Evolutionary conservation across 345 rosid species (phyloP).

Genomic region (Euphorbia peplus): DNA sequence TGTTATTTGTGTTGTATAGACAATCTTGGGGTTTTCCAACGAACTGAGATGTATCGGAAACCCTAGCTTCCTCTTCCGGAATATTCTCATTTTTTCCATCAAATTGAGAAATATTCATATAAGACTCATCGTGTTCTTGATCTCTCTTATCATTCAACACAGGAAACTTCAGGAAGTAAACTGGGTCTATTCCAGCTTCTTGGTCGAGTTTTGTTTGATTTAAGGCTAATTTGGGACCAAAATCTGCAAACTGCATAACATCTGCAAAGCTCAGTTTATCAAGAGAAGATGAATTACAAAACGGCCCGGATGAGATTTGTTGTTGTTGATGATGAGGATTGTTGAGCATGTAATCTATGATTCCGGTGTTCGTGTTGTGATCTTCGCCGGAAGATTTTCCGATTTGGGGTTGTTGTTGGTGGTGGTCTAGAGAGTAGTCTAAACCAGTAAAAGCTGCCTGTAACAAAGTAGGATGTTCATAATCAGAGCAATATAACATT

Average conservation of each 20-base stretch:
- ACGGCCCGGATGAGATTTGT: slow-evolving; percentile 34
- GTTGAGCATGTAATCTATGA: slow-evolving; percentile 60
- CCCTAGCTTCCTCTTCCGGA: slow-evolving; percentile 52
- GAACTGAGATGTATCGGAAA: slow-evolving; percentile 41
- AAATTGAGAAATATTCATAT: slow-evolving; percentile 30
- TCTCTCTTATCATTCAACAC: slow-evolving; percentile 56
- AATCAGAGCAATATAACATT: slow-evolving; percentile 27
- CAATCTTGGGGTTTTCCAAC: no score
- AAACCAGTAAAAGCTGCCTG: slow-evolving; percentile 47
- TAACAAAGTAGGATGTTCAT: slow-evolving; percentile 24
- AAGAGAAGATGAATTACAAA: slow-evolving; percentile 45
- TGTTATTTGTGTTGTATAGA: neutral
- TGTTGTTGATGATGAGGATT: slow-evolving; percentile 42
- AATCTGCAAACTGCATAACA: slow-evolving; percentile 89
- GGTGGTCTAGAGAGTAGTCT: slow-evolving; percentile 44
- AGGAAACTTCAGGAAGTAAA: slow-evolving; percentile 81
- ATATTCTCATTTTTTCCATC: slow-evolving; percentile 26
- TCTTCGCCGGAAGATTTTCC: slow-evolving; percentile 31
- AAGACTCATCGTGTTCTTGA: slow-evolving; percentile 31
- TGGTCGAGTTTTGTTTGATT: slow-evolving; percentile 58
- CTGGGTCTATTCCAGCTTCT: slow-evolving; percentile 70
- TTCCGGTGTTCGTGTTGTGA: slow-evolving; percentile 30
- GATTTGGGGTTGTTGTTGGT: slow-evolving; percentile 29
- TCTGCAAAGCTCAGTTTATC: slow-evolving; percentile 78
- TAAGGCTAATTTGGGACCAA: slow-evolving; percentile 66